These are phyloP conservation scores for Aspergillus steynii DNA, from an alignment of 495 filamentous ascomycete species.

Conservation along the genomic window DNA sequence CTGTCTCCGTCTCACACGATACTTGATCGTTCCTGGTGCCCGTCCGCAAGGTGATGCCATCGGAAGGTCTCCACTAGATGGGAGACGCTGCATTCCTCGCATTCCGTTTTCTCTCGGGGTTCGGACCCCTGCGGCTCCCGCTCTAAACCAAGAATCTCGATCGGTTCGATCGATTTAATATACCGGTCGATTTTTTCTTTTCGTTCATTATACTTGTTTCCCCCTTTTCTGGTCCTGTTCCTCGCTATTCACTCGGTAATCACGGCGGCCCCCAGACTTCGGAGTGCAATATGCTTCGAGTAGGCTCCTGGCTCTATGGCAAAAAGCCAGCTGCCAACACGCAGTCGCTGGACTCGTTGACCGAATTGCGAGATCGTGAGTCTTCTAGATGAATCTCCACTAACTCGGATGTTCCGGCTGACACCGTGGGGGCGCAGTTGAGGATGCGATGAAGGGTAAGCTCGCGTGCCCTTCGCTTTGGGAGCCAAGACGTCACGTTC, in stretches of 20 bases:
- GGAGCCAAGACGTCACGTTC: slow-evolving; percentile 11
- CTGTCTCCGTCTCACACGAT: slow-evolving; percentile 9
- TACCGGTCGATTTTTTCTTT: background rate
- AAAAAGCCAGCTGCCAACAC: slow-evolving; percentile 51
- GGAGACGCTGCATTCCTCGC: slow-evolving; percentile 35
- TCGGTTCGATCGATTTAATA: slow-evolving; percentile 2
- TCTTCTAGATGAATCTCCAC: slow-evolving; percentile 17
- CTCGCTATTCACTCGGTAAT: background rate
- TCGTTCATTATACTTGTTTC: slow-evolving; percentile 7
- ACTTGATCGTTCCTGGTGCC: slow-evolving; percentile 9
- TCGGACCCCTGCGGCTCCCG: slow-evolving; percentile 21
- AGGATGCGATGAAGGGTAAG: slow-evolving; percentile 63
- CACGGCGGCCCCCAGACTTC: background rate
- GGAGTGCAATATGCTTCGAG: slow-evolving; percentile 36
- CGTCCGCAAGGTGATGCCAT: slow-evolving; percentile 23
- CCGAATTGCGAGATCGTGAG: slow-evolving; percentile 62
- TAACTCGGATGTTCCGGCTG: background rate
- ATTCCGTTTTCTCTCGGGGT: slow-evolving; percentile 27
- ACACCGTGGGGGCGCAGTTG: slow-evolving; percentile 43
- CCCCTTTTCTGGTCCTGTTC: slow-evolving; percentile 3
- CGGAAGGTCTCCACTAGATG: slow-evolving; percentile 26
- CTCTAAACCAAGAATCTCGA: slow-evolving; percentile 16
- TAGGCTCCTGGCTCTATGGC: slow-evolving; percentile 59
- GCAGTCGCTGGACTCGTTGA: slow-evolving; percentile 57
- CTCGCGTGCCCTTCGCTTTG: slow-evolving; percentile 5